Evolutionary conservation across 495 filamentous ascomycete species (phyloP).

Genomic region (Tuber indicum): DNA sequence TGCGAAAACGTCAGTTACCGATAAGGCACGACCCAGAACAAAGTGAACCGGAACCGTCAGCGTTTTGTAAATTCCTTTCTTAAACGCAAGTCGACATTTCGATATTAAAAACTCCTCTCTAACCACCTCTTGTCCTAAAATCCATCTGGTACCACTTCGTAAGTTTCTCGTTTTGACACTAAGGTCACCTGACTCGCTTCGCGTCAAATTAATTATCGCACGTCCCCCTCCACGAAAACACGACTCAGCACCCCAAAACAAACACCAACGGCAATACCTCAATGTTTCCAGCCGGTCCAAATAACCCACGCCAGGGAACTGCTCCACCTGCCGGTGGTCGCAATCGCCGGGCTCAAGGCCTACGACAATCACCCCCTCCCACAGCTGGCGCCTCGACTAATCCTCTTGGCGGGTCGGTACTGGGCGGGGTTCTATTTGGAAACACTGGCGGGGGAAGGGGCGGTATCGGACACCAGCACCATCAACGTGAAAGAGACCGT

Average conservation of each 20-base stretch:
- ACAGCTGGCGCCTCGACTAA: slow-evolving; percentile 21
- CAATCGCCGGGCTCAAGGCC: slow-evolving; percentile 17
- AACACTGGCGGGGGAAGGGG: slow-evolving; percentile 41
- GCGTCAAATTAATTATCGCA: neutral
- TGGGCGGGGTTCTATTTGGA: slow-evolving; percentile 28
- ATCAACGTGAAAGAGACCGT: slow-evolving; percentile 42
- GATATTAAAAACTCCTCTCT: neutral
- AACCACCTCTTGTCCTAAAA: neutral
- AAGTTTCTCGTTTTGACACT: neutral
- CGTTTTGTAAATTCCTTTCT: neutral
- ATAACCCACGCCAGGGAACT: slow-evolving; percentile 22
- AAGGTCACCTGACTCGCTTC: slow-evolving; percentile 3
- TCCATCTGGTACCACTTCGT: neutral
- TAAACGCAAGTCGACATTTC: neutral
- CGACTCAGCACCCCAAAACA: neutral
- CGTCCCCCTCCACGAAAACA: neutral
- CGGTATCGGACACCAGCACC: slow-evolving; percentile 45
- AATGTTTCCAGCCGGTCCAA: neutral
- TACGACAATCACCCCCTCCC: slow-evolving; percentile 31
- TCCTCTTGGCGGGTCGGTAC: slow-evolving; percentile 20
- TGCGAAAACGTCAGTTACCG: neutral
- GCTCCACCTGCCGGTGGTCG: slow-evolving; percentile 20
- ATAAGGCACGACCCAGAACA: neutral
- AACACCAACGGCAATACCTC: neutral
- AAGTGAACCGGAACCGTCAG: neutral